Evolutionary conservation across 2,329 filamentous ascomycete genomes (phyloP).

Genomic region (Sphaerulina populicola): DNA sequence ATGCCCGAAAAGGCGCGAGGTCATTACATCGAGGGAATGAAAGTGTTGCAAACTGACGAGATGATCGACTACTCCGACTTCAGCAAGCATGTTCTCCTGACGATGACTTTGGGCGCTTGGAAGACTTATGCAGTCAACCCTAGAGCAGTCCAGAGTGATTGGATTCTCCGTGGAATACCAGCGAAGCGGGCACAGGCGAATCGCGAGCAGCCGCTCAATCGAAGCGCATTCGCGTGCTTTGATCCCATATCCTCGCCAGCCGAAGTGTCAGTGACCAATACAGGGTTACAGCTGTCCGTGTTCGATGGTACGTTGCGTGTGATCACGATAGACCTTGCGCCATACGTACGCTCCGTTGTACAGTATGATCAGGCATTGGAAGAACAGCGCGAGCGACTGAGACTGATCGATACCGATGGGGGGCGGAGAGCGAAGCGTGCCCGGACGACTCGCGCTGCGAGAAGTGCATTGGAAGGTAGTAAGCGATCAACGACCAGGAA

Average conservation of each 20-base stretch:
- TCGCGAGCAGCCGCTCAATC: constrained; percentile 25
- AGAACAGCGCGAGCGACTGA: constrained; percentile 55
- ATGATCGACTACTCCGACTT: constrained; percentile 39
- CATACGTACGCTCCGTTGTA: constrained; percentile 81
- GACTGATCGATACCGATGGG: constrained; percentile 53
- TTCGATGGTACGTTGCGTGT: constrained; percentile 64
- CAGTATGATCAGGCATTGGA: constrained; percentile 65
- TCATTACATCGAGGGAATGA: constrained; percentile 49
- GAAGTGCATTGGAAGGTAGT: constrained; percentile 63
- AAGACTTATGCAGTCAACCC: constrained; percentile 1
- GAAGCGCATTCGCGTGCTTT: constrained; percentile 43
- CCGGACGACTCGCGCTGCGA: constrained; percentile 64
- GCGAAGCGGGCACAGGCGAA: background rate
- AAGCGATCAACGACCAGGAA: constrained; percentile 56
- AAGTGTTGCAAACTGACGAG: constrained; percentile 47
- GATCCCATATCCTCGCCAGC: constrained; percentile 42
- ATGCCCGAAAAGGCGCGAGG: constrained; percentile 47
- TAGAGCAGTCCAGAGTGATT: constrained; percentile 2
- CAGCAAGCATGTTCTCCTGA: constrained; percentile 31
- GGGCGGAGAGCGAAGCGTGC: constrained; percentile 47
- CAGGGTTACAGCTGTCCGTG: constrained; percentile 55
- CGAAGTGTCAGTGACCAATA: constrained; percentile 29
- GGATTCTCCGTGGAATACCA: constrained; percentile 8
- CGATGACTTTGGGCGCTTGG: constrained; percentile 22
- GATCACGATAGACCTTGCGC: constrained; percentile 70